phyloP scores from a whole-genome alignment of 257 asterid genomes.

The Parsonsia alboflavescens region DNA sequence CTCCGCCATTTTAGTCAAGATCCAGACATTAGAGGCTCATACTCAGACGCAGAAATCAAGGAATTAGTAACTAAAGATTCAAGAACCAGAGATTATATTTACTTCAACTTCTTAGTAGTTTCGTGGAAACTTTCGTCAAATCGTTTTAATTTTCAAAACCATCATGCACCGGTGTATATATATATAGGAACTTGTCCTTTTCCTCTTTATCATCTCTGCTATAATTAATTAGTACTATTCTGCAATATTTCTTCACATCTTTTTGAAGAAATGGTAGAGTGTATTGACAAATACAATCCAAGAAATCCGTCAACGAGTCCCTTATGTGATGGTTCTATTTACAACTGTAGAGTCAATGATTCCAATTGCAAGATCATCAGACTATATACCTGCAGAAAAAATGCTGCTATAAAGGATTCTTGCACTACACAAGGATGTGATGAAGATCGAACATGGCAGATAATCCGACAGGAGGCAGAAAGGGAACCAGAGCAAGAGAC shows the following conservation, averaged over 20 bases:
- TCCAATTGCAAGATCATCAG: conserved; percentile 6
- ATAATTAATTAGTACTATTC: no score
- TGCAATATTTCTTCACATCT: background rate
- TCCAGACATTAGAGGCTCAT: background rate
- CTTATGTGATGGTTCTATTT: background rate
- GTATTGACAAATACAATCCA: conserved; percentile 5
- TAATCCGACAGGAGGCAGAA: conserved; percentile 12
- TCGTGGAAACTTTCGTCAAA: background rate
- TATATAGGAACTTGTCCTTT: no score
- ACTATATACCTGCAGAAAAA: conserved; percentile 7
- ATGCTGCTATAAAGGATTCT: background rate
- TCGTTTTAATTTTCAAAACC: background rate
- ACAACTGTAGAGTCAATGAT: background rate
- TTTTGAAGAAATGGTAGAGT: conserved; percentile 6
- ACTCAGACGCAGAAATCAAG: background rate
- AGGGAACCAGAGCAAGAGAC: conserved; percentile 13
- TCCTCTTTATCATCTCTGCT: background rate
- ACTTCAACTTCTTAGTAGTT: background rate
- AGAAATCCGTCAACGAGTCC: background rate
- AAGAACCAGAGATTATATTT: background rate
- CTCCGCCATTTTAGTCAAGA: background rate
- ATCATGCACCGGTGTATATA: background rate
- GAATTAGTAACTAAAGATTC: no score
- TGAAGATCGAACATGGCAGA: conserved; percentile 16
- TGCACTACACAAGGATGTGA: background rate